These are phyloP conservation scores for Chalciporus sp. DNA, from an alignment of 1,284 basidiomycete genomes.

Conservation along the genomic window DNA sequence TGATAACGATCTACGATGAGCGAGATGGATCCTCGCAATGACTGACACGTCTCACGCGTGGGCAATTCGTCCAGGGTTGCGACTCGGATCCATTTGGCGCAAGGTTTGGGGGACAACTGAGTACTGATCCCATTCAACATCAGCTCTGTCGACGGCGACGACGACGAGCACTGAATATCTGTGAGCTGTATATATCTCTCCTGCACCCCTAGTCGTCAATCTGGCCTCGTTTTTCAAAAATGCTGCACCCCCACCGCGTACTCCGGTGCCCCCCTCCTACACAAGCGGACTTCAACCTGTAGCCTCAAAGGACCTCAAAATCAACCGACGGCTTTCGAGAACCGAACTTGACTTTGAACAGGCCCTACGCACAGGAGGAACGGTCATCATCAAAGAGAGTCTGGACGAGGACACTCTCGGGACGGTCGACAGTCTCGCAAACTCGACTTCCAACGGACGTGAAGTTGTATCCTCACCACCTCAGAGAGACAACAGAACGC, in stretches of 20 bases:
- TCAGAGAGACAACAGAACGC: slow-evolving; percentile 38
- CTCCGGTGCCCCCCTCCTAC: slow-evolving; percentile 52
- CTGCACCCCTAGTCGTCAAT: slow-evolving; percentile 20
- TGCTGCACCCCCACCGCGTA: slow-evolving; percentile 44
- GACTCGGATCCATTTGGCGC: background rate
- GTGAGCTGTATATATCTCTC: slow-evolving; percentile 3
- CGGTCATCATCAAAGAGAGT: slow-evolving; percentile 67
- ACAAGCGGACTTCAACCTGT: slow-evolving; percentile 56
- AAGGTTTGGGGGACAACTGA: background rate
- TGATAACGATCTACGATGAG: slow-evolving; percentile 1
- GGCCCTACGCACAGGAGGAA: slow-evolving; percentile 64
- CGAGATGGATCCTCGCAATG: background rate
- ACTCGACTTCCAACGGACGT: slow-evolving; percentile 8
- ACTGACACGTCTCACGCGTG: slow-evolving; percentile 26
- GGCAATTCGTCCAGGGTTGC: slow-evolving; percentile 30
- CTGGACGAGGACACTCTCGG: slow-evolving; percentile 69
- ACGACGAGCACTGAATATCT: slow-evolving; percentile 5
- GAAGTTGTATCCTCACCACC: slow-evolving; percentile 21
- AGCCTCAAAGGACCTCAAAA: slow-evolving; percentile 49
- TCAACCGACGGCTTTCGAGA: slow-evolving; percentile 58
- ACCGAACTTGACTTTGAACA: slow-evolving; percentile 80
- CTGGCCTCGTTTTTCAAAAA: slow-evolving; percentile 48
- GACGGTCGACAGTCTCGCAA: slow-evolving; percentile 39
- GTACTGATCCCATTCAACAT: too few species aligned
- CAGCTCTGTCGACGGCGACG: slow-evolving; percentile 3